Evolutionary conservation across 139 green algal species (phyloP).

Genomic region (Trebouxia sp.): DNA sequence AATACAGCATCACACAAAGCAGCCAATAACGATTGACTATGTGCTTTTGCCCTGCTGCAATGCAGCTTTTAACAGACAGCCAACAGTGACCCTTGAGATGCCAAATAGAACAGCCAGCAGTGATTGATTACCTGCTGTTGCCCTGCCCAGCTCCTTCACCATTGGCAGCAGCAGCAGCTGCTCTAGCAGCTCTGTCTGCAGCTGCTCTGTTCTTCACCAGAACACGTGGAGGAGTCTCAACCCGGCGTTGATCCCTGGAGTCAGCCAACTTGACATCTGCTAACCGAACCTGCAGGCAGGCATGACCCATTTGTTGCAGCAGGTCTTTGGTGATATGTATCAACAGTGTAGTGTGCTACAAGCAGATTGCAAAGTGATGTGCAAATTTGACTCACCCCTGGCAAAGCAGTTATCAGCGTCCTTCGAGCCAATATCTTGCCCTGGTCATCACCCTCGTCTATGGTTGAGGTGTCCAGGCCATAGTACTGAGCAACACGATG

Average conservation of each 20-base stretch:
- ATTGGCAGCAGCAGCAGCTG: constrained; percentile 2
- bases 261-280: constrained; percentile 28
- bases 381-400: background rate
- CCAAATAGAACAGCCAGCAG: no score
- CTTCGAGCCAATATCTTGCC: constrained; percentile 40
- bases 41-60: no score
- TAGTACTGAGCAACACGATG: constrained; percentile 58
- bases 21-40: no score
- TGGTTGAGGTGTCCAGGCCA: constrained; percentile 51
- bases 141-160: constrained; percentile 2
- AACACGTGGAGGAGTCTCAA: background rate
- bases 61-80: no score
- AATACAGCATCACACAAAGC: no score
- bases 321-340: no score
- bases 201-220: constrained; percentile 29
- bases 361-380: no score
- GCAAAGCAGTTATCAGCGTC: constrained; percentile 4
- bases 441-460: constrained; percentile 45
- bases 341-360: no score
- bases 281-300: constrained; percentile 8
- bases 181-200: constrained; percentile 22
- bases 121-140: background rate
- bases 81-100: no score
- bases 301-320: no score
- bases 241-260: background rate